Base-by-base conservation (phyloP, 768 basidiomycete species). In the Mycena rosella region DNA sequence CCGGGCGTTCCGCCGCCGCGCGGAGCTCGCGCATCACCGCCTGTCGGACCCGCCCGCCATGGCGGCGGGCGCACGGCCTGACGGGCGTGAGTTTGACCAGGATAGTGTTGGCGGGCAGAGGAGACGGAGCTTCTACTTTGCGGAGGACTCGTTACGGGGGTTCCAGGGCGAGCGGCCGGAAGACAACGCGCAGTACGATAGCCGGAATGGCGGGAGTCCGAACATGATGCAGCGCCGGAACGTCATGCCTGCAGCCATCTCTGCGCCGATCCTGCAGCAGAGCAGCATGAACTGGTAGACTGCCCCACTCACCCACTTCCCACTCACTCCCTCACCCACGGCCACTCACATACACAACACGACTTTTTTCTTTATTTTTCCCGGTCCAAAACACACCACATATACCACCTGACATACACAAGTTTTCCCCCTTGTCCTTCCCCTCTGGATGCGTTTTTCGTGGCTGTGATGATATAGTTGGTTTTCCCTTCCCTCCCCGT, bases 201-300 rank as follows among this genome's bases (percentile, higher is more conserved):
- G 79, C 58, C 77, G 73, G 48, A 68, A n/a, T n/a, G n/a, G 48
- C 36, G 36, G 22, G n/a, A 78, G 63, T 29, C 74, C 68, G n/a
- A 75, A 76, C 71, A 85, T 87, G 84, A 85, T 83, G 62, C 87
- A 91, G 80, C 84, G 92, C 53, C 82, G 89, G 72, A 81, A 84
- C 65, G 84, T 92, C 44, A 75, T 84, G 29, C 85, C 91, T n/a
- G 84, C 78, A 22, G 81, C 88, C 40, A 95, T 95, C 67, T 91
- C 90, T 3, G 87, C 91, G 56, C 94, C 94, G 24, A 86, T 94
- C 67, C 75, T 96, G 79, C 83, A 87, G 74, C 91, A 93, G 80
- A 95, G 90, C 79, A 95, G 89, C 72, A 88, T 95, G 88, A 92
- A 94, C 77, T 95, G 93, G 93, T 95, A 82, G 83, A 71, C n/a